Percentiles rank a stretch among this genome's conserved stretches.
These are phyloP conservation scores for Arabidopsis suecica DNA, from an alignment of 345 rosid species.

Conservation along the genomic window DNA sequence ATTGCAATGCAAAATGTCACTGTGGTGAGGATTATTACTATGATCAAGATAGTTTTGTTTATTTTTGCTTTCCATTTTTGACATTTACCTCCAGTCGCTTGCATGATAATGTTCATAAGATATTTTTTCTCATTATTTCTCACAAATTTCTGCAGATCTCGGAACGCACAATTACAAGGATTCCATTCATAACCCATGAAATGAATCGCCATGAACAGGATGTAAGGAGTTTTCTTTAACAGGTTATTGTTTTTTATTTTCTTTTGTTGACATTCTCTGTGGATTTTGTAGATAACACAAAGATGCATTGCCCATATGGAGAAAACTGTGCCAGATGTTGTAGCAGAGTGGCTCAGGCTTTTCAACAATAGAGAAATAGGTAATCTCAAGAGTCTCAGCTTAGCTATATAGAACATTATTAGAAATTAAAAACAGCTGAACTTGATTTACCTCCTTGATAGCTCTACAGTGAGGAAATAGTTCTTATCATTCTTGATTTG, in stretches of 20 bases:
- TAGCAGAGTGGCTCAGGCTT: constrained; percentile 68
- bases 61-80: background rate
- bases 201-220: constrained; percentile 83
- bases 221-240: constrained; percentile 51
- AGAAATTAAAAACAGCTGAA: background rate
- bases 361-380: constrained; percentile 78
- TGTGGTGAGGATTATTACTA: background rate
- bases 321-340: constrained; percentile 65
- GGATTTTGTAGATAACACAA: constrained; percentile 66
- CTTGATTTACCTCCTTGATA: constrained; percentile 2
- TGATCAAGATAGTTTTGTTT: constrained; percentile 8
- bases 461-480: background rate
- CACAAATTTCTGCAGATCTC: constrained; percentile 56
- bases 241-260: background rate
- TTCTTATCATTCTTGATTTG: background rate
- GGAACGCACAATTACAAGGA: constrained; percentile 59
- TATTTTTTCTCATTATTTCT: background rate
- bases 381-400: constrained; percentile 30
- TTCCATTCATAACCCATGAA: constrained; percentile 76
- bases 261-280: constrained; percentile 20
- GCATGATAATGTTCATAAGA: background rate
- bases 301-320: constrained; percentile 72
- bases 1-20: background rate
- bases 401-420: background rate
- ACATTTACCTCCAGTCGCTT: background rate